Evolutionary conservation across 2,329 filamentous ascomycete species (phyloP).

Genomic region (Shiraia bambusicola): DNA sequence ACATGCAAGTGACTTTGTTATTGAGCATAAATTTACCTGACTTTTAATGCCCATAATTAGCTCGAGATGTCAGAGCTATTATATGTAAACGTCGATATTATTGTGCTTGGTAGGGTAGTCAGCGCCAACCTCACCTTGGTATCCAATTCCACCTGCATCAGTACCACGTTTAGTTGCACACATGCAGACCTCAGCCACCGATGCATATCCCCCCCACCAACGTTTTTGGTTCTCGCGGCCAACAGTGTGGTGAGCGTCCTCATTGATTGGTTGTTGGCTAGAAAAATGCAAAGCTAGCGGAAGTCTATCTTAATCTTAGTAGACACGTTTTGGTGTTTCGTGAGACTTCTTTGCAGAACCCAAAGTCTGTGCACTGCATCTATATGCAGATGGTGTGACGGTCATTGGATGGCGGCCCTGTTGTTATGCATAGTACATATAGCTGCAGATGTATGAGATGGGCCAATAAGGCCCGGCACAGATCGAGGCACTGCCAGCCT

Average conservation of each 20-base stretch:
- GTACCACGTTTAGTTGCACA: constrained; percentile 1
- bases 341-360: not conserved
- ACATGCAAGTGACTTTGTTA: not conserved
- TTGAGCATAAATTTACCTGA: not conserved
- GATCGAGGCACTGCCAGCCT: no score
- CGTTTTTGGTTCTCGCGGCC: constrained; percentile 1
- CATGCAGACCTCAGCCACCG: constrained; percentile 4
- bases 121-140: not conserved
- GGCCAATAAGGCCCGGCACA: no score
- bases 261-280: not conserved
- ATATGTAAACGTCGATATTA: constrained; percentile 2
- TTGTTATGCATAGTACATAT: no score
- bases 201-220: not conserved
- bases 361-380: constrained; percentile 5
- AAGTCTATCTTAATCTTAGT: constrained; percentile 2
- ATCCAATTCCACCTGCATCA: constrained; percentile 4
- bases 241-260: not conserved
- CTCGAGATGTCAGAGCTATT: not conserved
- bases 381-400: not conserved
- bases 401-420: no score
- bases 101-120: not conserved
- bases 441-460: no score
- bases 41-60: not conserved
- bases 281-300: not conserved
- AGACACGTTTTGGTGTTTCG: constrained; percentile 1